A percentile compares a stretch with the other conserved stretches of the same genome.
phyloP scores from a whole-genome alignment of 352 stramenopile species.

The Phytophthora constricta region DNA sequence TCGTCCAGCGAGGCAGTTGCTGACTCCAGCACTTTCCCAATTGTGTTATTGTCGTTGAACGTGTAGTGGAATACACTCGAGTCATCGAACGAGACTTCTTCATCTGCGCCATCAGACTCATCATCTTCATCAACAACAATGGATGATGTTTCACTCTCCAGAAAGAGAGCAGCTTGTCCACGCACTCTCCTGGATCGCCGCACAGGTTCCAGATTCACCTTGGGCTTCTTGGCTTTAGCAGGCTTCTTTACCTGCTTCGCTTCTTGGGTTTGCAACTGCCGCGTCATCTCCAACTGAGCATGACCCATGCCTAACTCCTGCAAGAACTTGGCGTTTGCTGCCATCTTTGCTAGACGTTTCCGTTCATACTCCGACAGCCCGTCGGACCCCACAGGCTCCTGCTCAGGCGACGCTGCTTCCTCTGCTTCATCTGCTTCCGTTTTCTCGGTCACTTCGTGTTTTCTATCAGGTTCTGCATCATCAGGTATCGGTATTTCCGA shows the following conservation, averaged over 20 bases:
- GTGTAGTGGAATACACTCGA: constrained; percentile 44
- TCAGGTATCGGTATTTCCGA: not conserved
- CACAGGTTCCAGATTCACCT: constrained; percentile 15
- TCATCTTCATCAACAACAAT: constrained; percentile 7
- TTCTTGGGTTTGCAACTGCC: constrained; percentile 15
- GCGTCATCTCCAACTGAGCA: constrained; percentile 27
- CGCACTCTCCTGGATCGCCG: constrained; percentile 47
- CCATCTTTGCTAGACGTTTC: constrained; percentile 48
- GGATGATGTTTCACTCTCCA: not conserved
- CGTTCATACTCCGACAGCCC: constrained; percentile 54
- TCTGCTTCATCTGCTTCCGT: not conserved
- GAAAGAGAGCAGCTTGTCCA: constrained; percentile 26
- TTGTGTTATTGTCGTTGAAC: constrained; percentile 15
- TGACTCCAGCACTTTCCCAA: not conserved
- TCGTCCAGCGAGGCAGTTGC: not conserved
- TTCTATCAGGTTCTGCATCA: not conserved
- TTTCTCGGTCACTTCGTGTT: not conserved
- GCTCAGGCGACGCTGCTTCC: not conserved
- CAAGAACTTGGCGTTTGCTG: constrained; percentile 53
- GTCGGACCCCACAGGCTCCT: not conserved
- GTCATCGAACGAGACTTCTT: constrained; percentile 39
- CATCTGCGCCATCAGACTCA: constrained; percentile 2
- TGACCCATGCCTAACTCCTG: constrained; percentile 47
- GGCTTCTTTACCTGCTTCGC: not conserved
- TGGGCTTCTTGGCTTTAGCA: constrained; percentile 10